Evolutionary conservation across 352 stramenopile genomes (phyloP).

Genomic region (Phytophthora melonis): DNA sequence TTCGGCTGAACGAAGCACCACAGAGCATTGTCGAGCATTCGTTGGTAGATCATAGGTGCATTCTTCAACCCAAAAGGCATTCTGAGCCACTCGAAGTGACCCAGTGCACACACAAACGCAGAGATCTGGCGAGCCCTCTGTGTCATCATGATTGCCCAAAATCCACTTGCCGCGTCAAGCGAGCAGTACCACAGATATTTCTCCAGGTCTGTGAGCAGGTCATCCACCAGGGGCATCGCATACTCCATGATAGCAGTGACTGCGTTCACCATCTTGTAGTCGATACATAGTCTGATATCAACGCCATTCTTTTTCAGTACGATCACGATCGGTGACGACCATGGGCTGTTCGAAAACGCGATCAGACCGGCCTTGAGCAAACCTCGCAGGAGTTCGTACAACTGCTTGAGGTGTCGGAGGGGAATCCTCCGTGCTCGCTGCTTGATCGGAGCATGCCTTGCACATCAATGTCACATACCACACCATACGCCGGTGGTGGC

Average conservation of each 20-base stretch:
- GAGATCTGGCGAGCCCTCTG: neutral
- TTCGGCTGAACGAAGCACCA: too few relatives aligned
- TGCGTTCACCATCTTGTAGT: neutral
- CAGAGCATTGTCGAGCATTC: too few relatives aligned
- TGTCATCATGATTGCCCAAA: neutral
- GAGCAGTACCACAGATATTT: neutral
- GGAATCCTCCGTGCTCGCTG: too few relatives aligned
- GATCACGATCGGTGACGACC: neutral
- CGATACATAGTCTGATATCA: too few relatives aligned
- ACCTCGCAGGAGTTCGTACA: too few relatives aligned
- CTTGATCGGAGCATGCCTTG: too few relatives aligned
- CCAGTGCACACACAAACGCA: neutral
- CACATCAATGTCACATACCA: too few relatives aligned
- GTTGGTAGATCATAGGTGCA: too few relatives aligned
- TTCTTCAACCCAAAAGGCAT: too few relatives aligned
- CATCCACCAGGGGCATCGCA: neutral
- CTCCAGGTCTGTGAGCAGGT: neutral
- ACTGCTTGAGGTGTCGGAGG: too few relatives aligned
- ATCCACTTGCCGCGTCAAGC: too few relatives aligned
- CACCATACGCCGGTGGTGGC: too few relatives aligned
- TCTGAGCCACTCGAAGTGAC: neutral
- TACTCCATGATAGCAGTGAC: neutral
- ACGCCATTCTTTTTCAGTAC: constrained; percentile 2
- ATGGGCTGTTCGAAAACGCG: neutral
- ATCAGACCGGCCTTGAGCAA: neutral